Percentiles rank a stretch among this genome's conserved stretches.
These are phyloP conservation scores for Acrodontium crateriforme DNA, from an alignment of 2,329 filamentous ascomycete species.

Conservation along the genomic window DNA sequence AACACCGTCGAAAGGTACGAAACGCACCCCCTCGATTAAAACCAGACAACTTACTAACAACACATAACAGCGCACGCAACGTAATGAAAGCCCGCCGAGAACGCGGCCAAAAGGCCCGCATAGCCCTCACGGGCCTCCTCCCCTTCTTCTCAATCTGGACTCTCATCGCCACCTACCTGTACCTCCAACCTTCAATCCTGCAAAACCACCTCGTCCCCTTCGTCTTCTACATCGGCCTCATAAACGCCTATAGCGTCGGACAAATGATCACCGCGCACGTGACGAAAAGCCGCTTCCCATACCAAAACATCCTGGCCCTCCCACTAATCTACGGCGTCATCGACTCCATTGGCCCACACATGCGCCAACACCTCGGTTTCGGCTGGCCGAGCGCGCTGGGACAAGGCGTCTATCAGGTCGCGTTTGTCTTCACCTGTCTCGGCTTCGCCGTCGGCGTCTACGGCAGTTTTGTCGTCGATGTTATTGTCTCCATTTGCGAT, in stretches of 20 bases:
- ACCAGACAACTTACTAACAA: neutral
- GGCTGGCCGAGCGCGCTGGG: constrained; percentile 69
- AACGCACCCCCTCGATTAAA: neutral
- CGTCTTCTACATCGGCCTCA: constrained; percentile 69
- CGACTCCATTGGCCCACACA: constrained; percentile 63
- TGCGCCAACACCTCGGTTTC: constrained; percentile 33
- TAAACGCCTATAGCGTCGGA: constrained; percentile 91
- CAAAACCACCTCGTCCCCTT: constrained; percentile 79
- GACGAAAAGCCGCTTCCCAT: constrained; percentile 76
- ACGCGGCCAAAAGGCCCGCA: constrained; percentile 56
- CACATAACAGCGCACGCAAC: constrained; percentile 49
- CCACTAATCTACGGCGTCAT: constrained; percentile 66
- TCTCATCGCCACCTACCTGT: constrained; percentile 64
- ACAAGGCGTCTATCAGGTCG: constrained; percentile 63
- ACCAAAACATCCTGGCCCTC: constrained; percentile 70
- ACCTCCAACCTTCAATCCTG: constrained; percentile 72
- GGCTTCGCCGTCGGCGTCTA: constrained; percentile 83
- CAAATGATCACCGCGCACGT: constrained; percentile 93
- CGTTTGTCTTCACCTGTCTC: constrained; percentile 78
- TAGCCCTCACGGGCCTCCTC: constrained; percentile 66
- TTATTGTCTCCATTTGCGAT: constrained; percentile 95
- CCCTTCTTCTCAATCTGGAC: constrained; percentile 71
- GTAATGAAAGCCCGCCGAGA: constrained; percentile 69
- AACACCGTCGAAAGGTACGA: constrained; percentile 60
- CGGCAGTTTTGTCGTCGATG: constrained; percentile 91